phyloP scores from a whole-genome alignment of 2,329 filamentous ascomycete species.

The Colletotrichum sp. region DNA sequence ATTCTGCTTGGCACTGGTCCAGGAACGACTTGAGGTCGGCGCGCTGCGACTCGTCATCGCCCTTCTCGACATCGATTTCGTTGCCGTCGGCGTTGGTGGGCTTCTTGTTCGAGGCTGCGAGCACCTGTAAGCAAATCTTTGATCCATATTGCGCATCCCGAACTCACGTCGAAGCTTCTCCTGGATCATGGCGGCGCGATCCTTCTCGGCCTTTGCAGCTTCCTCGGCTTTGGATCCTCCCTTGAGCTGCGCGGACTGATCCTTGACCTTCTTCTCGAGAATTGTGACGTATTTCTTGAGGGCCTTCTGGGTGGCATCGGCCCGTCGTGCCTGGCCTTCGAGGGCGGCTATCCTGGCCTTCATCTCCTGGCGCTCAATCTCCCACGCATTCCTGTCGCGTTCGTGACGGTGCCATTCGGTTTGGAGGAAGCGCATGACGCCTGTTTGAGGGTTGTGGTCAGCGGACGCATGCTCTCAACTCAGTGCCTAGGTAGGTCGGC shows the following conservation, averaged over 20 bases:
- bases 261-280: slow-evolving; percentile 85
- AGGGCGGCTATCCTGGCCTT: slow-evolving; percentile 94
- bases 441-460: slow-evolving; percentile 44
- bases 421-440: slow-evolving; percentile 99
- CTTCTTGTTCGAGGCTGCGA: slow-evolving; percentile 13
- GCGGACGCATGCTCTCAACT: background rate
- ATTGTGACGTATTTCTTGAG: slow-evolving; percentile 90
- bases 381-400: slow-evolving; percentile 96
- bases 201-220: slow-evolving; percentile 50
- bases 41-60: slow-evolving; percentile 56
- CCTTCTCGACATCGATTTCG: slow-evolving; percentile 45
- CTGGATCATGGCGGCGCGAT: slow-evolving; percentile 58
- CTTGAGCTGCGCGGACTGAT: slow-evolving; percentile 77
- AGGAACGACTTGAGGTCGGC: slow-evolving; percentile 65
- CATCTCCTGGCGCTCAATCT: slow-evolving; percentile 99
- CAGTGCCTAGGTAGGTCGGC: background rate
- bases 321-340: slow-evolving; percentile 86
- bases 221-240: slow-evolving; percentile 51
- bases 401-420: slow-evolving; percentile 99
- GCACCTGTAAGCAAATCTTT: background rate
- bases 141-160: background rate
- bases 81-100: slow-evolving; percentile 47
- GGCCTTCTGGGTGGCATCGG: slow-evolving; percentile 87
- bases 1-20: slow-evolving; percentile 69
- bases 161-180: slow-evolving; percentile 60